These are phyloP conservation scores for Serendipita sp. DNA, from an alignment of 768 basidiomycete genomes.

Conservation along the genomic window DNA sequence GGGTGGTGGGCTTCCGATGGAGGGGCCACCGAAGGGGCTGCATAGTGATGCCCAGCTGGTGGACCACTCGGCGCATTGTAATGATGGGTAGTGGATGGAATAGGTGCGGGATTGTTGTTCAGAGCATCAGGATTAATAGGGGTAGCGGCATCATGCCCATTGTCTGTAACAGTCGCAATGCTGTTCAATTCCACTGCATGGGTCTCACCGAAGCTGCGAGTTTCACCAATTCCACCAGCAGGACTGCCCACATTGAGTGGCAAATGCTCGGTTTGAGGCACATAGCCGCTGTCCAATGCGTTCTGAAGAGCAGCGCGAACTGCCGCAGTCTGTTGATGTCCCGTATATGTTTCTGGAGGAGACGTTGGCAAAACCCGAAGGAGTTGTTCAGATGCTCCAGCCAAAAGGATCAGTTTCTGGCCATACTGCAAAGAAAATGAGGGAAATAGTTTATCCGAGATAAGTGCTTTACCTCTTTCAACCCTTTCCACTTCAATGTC, in stretches of 20 bases:
- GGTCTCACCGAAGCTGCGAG: conserved; percentile 69
- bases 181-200: conserved; percentile 57
- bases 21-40: neutral
- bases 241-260: conserved; percentile 30
- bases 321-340: conserved; percentile 45
- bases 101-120: conserved; percentile 18
- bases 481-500: conserved; percentile 59
- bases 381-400: conserved; percentile 53
- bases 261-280: conserved; percentile 45
- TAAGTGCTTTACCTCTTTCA: conserved; percentile 44
- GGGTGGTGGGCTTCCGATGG: conserved; percentile 3
- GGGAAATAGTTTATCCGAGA: neutral
- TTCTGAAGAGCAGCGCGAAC: conserved; percentile 60
- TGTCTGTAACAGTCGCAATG: conserved; percentile 21
- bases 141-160: neutral
- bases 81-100: conserved; percentile 14
- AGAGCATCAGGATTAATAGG: conserved; percentile 15
- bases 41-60: conserved; percentile 11
- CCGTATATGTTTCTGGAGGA: conserved; percentile 52
- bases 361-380: conserved; percentile 44
- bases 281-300: conserved; percentile 56
- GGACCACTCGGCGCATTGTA: conserved; percentile 27
- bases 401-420: conserved; percentile 59
- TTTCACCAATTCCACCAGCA: conserved; percentile 39
- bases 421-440: conserved; percentile 36